Conservation (phyloP, 2,329 filamentous ascomycete species). For the Ascosphaera acerosa region DNA sequence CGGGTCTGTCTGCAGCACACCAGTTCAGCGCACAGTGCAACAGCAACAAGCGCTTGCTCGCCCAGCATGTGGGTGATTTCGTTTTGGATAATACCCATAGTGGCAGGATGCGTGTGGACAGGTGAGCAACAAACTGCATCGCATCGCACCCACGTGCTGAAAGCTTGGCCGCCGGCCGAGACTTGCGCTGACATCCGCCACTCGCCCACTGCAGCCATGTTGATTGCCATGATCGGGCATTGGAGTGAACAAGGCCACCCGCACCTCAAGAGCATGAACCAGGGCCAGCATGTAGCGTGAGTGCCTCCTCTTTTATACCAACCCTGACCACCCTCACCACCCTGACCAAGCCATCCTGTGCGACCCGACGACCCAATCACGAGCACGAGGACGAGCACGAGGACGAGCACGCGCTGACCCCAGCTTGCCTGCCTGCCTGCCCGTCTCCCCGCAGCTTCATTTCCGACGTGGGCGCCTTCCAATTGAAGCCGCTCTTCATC, state of each 20-base stretch:
- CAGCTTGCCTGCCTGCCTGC: too few relatives aligned
- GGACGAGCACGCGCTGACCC: too few relatives aligned
- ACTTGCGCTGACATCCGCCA: too few relatives aligned
- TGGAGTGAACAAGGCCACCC: slow-evolving; percentile 30
- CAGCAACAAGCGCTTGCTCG: too few relatives aligned
- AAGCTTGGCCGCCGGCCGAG: too few relatives aligned
- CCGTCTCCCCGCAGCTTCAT: slow-evolving; percentile 14
- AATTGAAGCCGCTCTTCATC: slow-evolving; percentile 37
- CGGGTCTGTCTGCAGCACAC: too few relatives aligned
- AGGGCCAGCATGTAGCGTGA: slow-evolving; percentile 29
- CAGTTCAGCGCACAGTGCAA: too few relatives aligned
- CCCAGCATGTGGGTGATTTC: slow-evolving; percentile 21
- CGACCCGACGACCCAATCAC: too few relatives aligned
- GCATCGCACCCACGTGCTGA: too few relatives aligned
- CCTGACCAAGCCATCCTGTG: too few relatives aligned
- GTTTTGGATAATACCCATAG: slow-evolving; percentile 30
- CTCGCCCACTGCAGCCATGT: slow-evolving; percentile 31
- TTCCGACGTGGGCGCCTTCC: slow-evolving; percentile 31
- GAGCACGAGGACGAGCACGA: too few relatives aligned
- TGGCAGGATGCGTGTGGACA: slow-evolving; percentile 31
- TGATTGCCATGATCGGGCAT: slow-evolving; percentile 32
- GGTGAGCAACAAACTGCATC: too few relatives aligned
- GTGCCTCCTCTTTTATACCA: slow-evolving; percentile 4
- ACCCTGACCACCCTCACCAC: neutral
- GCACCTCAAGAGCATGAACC: slow-evolving; percentile 26